Evolutionary conservation across 2,329 filamentous ascomycete species (phyloP).

Genomic region (Metarhizium album): DNA sequence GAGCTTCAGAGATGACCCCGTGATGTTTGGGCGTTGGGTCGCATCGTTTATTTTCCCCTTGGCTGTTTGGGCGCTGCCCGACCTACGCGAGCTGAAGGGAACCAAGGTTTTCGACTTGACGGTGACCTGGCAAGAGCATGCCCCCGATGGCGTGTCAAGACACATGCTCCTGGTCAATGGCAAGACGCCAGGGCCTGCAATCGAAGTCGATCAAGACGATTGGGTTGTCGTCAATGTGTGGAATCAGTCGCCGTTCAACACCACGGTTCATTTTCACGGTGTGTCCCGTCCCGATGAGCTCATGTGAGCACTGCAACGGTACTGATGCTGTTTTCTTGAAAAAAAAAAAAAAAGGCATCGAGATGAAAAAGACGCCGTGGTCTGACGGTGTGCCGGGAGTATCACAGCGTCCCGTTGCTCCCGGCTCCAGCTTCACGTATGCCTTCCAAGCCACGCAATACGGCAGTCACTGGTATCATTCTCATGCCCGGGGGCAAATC

Average conservation of each 20-base stretch:
- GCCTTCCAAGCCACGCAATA: constrained; percentile 44
- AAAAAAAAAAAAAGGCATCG: constrained; percentile 35
- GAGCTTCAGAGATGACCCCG: background rate
- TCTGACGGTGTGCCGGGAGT: constrained; percentile 50
- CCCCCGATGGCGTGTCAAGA: constrained; percentile 33
- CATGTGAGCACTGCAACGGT: no score
- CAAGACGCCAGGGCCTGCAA: constrained; percentile 49
- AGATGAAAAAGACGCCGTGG: constrained; percentile 44
- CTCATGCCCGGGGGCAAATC: constrained; percentile 43
- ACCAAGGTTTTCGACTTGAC: constrained; percentile 15
- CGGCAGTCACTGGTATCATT: constrained; percentile 52
- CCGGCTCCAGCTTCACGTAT: constrained; percentile 31
- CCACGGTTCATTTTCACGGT: constrained; percentile 41
- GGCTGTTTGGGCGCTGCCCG: background rate
- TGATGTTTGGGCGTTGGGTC: background rate
- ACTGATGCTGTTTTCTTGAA: no score
- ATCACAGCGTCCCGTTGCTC: constrained; percentile 39
- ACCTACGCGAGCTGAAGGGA: background rate
- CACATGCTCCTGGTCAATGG: constrained; percentile 45
- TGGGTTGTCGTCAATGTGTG: constrained; percentile 31
- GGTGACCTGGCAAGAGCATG: constrained; percentile 26
- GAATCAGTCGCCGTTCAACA: constrained; percentile 36
- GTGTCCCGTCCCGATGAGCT: constrained; percentile 3
- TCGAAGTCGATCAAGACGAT: constrained; percentile 25
- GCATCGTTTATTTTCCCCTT: background rate